Base-by-base conservation (phyloP, 805 yeast genomes). In the Kodamaea kaohsiungensis region DNA sequence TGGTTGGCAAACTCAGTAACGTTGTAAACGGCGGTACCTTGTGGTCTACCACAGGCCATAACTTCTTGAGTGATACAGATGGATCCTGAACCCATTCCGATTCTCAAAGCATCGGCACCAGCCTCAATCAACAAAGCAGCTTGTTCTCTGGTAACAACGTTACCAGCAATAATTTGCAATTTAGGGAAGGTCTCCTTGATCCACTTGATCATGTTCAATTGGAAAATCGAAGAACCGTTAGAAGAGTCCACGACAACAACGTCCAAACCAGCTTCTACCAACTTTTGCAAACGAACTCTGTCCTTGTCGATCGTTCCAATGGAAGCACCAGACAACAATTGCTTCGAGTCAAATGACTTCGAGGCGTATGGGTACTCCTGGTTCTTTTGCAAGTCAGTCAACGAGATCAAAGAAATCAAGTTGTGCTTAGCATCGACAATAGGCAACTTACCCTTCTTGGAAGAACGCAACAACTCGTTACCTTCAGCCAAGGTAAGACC, bases 41-140 rank as follows among this genome's bases (percentile, higher is more conserved):
- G 99, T 58, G 99, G 99, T 83, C 99, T 91, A 78, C 99, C 99
- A 79, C 97, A 96, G 51, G 99, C 99, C 99, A 95, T 95, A 57
- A 95, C 99, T 80, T 95, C 99, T 80, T 95, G 99, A 52, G 99
- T 95, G 72, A 95, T 95, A 84, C 99, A 95, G 72, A 96, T 96
- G 59, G 98, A 91, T 68, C 99, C 99, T 35, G 98, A 90, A 71
- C 99, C 99, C 99, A 95, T 95, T 79, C 99, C 99, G 64, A 95
- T 93, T 84, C 98, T 91, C 67, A 95, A 82, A 72, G 92, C 98
- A 73, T 95, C 99, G 52, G 96, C 97, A 77, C 99, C 99, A 51
- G 96, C 97, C 65, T 82, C 87, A 56, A 66, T 93, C 69, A 95
- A 83, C 68, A 85, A 81, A 58, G 99, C 99, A 63, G 99, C 98